A percentile compares a stretch with the other conserved stretches of the same genome.
These are phyloP conservation scores for Pseudozyma sp. DNA, from an alignment of 1,284 basidiomycete genomes.

Conservation along the genomic window DNA sequence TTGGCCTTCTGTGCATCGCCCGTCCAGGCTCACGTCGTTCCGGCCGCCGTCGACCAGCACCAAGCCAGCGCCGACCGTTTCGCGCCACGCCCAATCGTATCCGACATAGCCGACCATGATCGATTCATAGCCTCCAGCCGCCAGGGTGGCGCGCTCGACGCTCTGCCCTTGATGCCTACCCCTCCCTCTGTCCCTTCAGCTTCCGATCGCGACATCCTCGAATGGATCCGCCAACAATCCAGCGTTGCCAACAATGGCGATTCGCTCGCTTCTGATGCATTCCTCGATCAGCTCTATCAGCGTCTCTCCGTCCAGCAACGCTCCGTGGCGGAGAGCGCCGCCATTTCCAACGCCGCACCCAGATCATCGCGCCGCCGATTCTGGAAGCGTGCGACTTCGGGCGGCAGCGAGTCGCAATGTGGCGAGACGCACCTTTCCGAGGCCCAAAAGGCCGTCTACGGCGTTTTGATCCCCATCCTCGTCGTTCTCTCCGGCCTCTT, in stretches of 20 bases:
- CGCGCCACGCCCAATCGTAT: conserved; percentile 1
- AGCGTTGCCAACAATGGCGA: background rate
- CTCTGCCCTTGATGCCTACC: conserved; percentile 15
- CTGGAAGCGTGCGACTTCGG: conserved; percentile 36
- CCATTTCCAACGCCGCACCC: background rate
- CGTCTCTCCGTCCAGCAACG: conserved; percentile 29
- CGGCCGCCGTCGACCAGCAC: conserved; percentile 10
- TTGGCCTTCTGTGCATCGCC: conserved; percentile 11
- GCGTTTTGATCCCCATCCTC: conserved; percentile 73
- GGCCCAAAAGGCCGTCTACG: conserved; percentile 55
- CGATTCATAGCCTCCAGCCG: conserved; percentile 26
- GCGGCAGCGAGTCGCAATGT: conserved; percentile 6
- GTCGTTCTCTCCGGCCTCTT: conserved; percentile 75
- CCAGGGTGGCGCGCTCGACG: conserved; percentile 13
- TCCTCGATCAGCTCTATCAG: conserved; percentile 39
- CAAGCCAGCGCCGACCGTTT: conserved; percentile 2
- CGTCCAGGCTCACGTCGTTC: conserved; percentile 33
- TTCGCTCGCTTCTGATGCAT: conserved; percentile 11
- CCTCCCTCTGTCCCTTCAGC: background rate
- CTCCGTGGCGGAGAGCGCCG: background rate
- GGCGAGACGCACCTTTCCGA: conserved; percentile 28
- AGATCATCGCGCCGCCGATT: conserved; percentile 20
- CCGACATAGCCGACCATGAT: conserved; percentile 41
- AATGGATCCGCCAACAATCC: conserved; percentile 27
- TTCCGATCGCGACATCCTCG: conserved; percentile 12